phyloP scores from a whole-genome alignment of 1,284 basidiomycete genomes.

The Coniferiporia sulphurascens region DNA sequence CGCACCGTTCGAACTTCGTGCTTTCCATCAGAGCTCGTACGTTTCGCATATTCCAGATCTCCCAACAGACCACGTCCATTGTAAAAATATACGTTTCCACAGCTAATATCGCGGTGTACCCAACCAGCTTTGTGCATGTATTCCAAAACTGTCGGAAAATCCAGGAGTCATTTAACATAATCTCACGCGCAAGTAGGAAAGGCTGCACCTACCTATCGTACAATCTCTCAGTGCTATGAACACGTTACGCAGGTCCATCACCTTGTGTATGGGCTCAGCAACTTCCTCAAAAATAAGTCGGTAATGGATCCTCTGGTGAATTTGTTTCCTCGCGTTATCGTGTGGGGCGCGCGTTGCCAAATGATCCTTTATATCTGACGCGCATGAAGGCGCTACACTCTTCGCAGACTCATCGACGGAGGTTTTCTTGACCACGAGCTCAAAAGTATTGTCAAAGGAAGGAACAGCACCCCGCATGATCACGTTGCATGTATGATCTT shows the following conservation, averaged over 20 bases:
- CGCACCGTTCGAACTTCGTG: background rate
- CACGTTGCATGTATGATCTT: slow-evolving; percentile 5
- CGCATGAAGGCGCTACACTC: background rate
- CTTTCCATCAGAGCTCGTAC: background rate
- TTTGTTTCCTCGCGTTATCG: background rate
- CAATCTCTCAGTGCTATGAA: background rate
- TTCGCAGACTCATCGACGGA: background rate
- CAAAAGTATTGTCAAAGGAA: background rate
- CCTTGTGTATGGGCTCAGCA: background rate
- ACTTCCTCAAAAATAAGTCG: background rate
- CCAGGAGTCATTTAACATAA: background rate
- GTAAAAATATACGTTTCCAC: background rate
- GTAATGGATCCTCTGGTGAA: slow-evolving; percentile 7
- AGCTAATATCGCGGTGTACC: background rate
- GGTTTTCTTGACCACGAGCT: background rate
- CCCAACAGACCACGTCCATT: background rate
- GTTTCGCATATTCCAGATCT: background rate
- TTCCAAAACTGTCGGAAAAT: background rate
- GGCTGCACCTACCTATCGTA: background rate
- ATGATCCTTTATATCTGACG: background rate
- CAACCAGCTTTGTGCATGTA: background rate
- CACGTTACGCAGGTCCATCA: background rate
- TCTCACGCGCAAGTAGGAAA: background rate
- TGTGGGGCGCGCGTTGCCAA: background rate
- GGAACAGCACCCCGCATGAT: background rate